Percentiles rank a stretch among this genome's conserved stretches.
Evolutionary conservation across 2,329 filamentous ascomycete species (phyloP).

Genomic region (Claviceps capensis): DNA sequence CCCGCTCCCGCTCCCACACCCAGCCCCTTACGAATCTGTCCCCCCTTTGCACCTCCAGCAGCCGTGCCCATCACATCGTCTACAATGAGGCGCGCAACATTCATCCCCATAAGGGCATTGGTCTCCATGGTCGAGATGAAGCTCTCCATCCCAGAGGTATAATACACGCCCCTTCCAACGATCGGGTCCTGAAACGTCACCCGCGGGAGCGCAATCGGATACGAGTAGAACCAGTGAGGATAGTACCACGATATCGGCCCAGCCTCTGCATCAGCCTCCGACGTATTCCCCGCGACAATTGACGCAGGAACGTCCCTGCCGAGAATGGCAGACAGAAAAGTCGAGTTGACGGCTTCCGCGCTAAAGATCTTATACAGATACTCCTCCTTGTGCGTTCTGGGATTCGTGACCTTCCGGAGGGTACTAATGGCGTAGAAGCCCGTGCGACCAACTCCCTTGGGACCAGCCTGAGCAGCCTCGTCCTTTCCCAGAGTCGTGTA

Average conservation of each 20-base stretch:
- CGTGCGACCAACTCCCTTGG: conserved; percentile 52
- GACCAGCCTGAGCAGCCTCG: conserved; percentile 36
- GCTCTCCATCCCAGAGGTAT: conserved; percentile 68
- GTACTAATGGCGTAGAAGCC: conserved; percentile 81
- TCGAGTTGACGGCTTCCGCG: conserved; percentile 34
- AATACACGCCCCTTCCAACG: conserved; percentile 54
- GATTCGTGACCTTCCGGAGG: conserved; percentile 50
- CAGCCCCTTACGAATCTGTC: neutral
- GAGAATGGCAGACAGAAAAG: conserved; percentile 40
- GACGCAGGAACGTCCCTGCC: conserved; percentile 31
- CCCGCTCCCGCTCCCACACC: neutral
- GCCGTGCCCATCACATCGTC: conserved; percentile 35
- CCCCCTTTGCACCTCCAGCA: neutral
- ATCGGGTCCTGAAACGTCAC: conserved; percentile 75
- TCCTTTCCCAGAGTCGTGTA: conserved; percentile 64
- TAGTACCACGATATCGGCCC: conserved; percentile 60
- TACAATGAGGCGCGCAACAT: conserved; percentile 58
- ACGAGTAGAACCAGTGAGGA: conserved; percentile 67
- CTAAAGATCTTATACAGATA: conserved; percentile 55
- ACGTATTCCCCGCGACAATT: conserved; percentile 14
- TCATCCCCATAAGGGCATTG: conserved; percentile 79
- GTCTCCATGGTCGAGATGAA: conserved; percentile 99
- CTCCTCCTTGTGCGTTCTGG: conserved; percentile 37
- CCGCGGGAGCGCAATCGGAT: conserved; percentile 72
- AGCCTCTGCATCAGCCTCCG: conserved; percentile 21